Base-by-base conservation (phyloP, 805 yeast species). In the Maudiozyma pseudohumilis region DNA sequence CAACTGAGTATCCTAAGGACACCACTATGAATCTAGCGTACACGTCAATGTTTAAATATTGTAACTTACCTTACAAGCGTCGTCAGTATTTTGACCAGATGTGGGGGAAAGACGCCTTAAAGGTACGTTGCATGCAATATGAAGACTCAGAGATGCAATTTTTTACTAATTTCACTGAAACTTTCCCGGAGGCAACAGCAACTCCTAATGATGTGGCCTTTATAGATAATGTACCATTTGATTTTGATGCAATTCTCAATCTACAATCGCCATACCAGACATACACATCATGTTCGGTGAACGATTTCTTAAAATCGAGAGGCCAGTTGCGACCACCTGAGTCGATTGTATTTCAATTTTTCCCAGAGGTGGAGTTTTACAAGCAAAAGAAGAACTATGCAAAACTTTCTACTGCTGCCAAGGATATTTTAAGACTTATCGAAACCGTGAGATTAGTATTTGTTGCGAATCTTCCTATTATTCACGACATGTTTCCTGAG, bases 361-460 rank as follows among this genome's bases (percentile, higher is more conserved):
- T 56, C 40, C 60, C 60, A 6, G 61, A 56, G 34, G 40, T 55
- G 20, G 60, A 55, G 37, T 39, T 40, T 18, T 53, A 49, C 31
- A 47, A 43, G 16, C 18, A 21, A 8, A 15, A 13, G 23, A 23
- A 27, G 25, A 45, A 48, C 18, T 38, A 26, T 15, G 21, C 20
- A 22, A 35, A 41, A 18, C 33, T 55, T 41, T 32, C 46, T 6
- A 13, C 30, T 3, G 44, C 44, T 18, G 43, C 53, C 4, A 35
- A 42, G 31, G 40, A 45, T n/a, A 47, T 56, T 33, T 33, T 55
- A 8, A 32, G 39, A 6, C 22, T 51, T n/a, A 38, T 56, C 28
- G 53, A 53, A 20, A 30, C 38, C 5, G 33, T 58, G 26, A 46
- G 61, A 33, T 35, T 39, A 9, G 35, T 42, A 11, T 37, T 58